Base-by-base conservation (phyloP, 225 moss, liverwort and hornwort species). In the Climacium dendroides region DNA sequence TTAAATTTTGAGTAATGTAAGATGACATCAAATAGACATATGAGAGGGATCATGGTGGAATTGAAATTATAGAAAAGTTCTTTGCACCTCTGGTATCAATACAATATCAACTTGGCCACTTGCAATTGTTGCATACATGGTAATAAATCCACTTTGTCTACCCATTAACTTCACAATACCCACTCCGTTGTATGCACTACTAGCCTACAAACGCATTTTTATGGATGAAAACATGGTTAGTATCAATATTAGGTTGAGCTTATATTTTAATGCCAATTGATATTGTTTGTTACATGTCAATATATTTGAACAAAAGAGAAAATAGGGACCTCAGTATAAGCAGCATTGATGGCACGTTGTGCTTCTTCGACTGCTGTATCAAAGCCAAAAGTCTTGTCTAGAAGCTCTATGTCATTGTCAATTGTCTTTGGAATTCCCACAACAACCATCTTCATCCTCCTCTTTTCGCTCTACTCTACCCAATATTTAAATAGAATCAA, bases 131-230 rank as follows among this genome's bases (percentile, higher is more conserved):
- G 98, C 98, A 89, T 97, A 94, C 97, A 97, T 97, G 29, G 98
- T 95, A 84, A 98, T 97, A 87, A 92, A 98, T 41, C 98, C 98
- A 92, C 96, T 98, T 62, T 97, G 96, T 66, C 98, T 87, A 20
- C 98, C 98, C 98, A 98, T 98, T 59, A 98, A 89, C 85, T 98
- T 97, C 54, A 98, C 96, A 78, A 96, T 97, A 41, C 96, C 98
- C 8, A 98, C 90, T 87, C 97, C 96, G 32, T 98, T 97, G 60
- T 94, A 96, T 74, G 96, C 98, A 78, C 97, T 98, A 25, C 95
- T 96, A 4, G 97, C 97, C 97, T 97, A 89, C 69, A 50, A 30
- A 65, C n/a, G 5, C 16, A 47, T 35, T 32, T 1, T 43, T 8
- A 10, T 34, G 15, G 2, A 29, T 80, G 6, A 61, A 61, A 80